These are phyloP conservation scores for Cyclotella cryptica DNA, from an alignment of 108 stramenopile genomes.

Conservation along the genomic window DNA sequence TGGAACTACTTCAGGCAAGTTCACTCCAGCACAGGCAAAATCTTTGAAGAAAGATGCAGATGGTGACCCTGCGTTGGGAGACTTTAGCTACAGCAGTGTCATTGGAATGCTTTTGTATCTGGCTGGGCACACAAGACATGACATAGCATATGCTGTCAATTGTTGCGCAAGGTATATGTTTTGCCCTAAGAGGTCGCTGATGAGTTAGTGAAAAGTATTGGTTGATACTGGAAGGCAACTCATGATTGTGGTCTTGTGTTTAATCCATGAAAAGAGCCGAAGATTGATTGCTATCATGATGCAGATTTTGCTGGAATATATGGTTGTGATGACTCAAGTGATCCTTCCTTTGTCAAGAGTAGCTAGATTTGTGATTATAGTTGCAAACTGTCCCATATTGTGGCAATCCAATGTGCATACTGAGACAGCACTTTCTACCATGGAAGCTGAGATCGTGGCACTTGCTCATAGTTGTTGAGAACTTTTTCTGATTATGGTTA, in stretches of 20 bases:
- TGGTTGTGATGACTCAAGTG: too few relatives aligned
- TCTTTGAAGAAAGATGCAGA: constrained; percentile 50
- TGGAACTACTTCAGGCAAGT: not conserved
- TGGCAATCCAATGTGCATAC: too few relatives aligned
- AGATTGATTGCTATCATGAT: not conserved
- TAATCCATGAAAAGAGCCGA: not conserved
- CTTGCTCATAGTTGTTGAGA: too few relatives aligned
- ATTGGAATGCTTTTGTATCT: constrained; percentile 64
- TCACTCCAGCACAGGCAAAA: constrained; percentile 34
- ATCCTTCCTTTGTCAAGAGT: too few relatives aligned
- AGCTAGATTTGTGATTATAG: too few relatives aligned
- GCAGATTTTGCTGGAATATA: too few relatives aligned
- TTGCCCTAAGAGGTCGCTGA: not conserved
- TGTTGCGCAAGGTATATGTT: too few relatives aligned
- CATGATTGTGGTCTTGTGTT: not conserved
- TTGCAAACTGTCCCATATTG: too few relatives aligned
- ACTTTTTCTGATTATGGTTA: too few relatives aligned
- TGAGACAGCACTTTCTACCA: too few relatives aligned
- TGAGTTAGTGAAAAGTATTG: not conserved
- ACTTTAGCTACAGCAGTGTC: constrained; percentile 47
- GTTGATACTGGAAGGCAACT: not conserved
- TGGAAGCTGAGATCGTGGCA: too few relatives aligned
- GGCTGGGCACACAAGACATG: constrained; percentile 50
- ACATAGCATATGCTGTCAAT: too few relatives aligned
- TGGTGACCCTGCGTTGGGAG: constrained; percentile 40